Evolutionary conservation across 331 rosid genomes (phyloP).

Genomic region (Pyracantha coccinea): DNA sequence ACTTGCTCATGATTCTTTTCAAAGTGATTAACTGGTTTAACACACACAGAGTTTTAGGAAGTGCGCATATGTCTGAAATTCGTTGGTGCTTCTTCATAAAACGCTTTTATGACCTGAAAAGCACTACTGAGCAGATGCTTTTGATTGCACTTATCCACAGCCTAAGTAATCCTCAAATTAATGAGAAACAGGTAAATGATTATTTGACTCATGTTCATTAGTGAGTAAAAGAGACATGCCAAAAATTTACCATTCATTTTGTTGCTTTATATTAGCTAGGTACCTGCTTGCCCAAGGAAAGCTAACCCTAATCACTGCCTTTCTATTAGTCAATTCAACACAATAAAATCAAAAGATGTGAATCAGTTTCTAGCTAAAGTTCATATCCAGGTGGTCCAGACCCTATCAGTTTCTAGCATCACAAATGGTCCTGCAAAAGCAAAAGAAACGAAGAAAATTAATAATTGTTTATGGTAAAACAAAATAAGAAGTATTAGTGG

Average conservation of each 20-base stretch:
- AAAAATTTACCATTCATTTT: conserved; percentile 12
- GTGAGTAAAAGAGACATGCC: conserved; percentile 2
- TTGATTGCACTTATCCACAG: neutral
- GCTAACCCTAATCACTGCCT: neutral
- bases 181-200: neutral
- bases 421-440: neutral
- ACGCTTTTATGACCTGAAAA: neutral
- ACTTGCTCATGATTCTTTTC: neutral
- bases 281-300: neutral
- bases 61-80: accelerated
- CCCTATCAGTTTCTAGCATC: neutral
- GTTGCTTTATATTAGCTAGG: neutral
- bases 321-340: neutral
- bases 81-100: neutral
- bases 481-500: neutral
- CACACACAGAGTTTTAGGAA: neutral
- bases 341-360: neutral
- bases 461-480: neutral
- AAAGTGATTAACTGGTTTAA: neutral
- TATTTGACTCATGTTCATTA: neutral
- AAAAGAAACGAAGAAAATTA: neutral
- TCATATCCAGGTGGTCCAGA: conserved; percentile 18
- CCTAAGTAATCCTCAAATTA: neutral
- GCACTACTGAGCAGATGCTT: neutral
- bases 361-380: neutral